Conservation (phyloP, 768 basidiomycete genomes). For the Mycena albidolilacea region DNA sequence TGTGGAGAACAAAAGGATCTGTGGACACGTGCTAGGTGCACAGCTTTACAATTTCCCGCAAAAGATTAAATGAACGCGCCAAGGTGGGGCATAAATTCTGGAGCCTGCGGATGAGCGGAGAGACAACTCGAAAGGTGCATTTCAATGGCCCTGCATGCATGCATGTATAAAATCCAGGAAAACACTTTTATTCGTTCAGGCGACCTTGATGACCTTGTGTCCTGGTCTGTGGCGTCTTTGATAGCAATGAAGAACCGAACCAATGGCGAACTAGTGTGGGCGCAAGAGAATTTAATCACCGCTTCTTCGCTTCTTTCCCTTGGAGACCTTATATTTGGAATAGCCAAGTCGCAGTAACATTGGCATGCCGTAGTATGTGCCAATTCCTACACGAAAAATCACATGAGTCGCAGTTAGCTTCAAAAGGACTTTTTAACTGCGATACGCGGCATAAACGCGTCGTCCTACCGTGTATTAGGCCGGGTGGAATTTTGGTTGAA, state of each 20-base stretch:
- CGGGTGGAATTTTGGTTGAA: background rate
- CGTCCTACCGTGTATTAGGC: background rate
- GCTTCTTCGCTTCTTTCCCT: background rate
- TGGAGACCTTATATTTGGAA: conserved; percentile 1
- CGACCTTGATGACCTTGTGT: background rate
- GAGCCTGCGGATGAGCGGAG: no score
- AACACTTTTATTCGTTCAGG: background rate
- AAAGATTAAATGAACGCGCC: background rate
- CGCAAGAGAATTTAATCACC: background rate
- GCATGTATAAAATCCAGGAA: background rate
- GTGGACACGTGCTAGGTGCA: conserved; percentile 22
- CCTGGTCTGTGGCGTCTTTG: conserved; percentile 29
- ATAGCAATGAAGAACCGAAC: conserved; percentile 20
- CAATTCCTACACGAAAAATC: background rate
- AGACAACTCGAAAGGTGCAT: background rate
- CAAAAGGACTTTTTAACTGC: background rate
- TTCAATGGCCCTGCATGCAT: background rate
- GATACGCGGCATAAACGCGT: background rate
- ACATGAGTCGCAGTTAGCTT: background rate
- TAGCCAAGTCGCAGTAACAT: background rate
- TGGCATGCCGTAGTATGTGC: background rate
- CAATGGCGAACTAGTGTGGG: background rate
- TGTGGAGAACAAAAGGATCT: conserved; percentile 28
- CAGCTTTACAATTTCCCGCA: conserved; percentile 2
- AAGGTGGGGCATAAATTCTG: background rate